These are phyloP conservation scores for Cenococcum geophilum DNA, from an alignment of 495 filamentous ascomycete genomes.

Conservation along the genomic window DNA sequence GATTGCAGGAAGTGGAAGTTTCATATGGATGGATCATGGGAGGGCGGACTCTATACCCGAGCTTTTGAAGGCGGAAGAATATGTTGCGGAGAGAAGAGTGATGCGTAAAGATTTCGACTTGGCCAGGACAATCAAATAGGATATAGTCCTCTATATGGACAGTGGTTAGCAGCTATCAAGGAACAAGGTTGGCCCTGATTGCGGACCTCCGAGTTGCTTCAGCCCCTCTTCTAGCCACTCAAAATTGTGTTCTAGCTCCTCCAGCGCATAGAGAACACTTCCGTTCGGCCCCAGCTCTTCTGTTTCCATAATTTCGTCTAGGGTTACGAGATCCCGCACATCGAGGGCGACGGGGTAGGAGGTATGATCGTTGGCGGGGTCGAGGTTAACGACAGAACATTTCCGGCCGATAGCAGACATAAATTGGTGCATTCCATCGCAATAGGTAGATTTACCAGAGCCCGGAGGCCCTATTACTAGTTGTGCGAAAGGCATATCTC, in stretches of 20 bases:
- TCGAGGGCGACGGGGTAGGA: conserved; percentile 81
- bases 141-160: conserved; percentile 70
- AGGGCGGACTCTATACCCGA: conserved; percentile 77
- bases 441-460: conserved; percentile 93
- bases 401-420: conserved; percentile 88
- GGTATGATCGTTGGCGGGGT: conserved; percentile 87
- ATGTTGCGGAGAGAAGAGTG: conserved; percentile 86
- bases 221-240: conserved; percentile 77
- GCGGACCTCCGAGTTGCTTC: conserved; percentile 23
- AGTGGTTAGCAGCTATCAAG: conserved; percentile 4
- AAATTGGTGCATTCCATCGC: conserved; percentile 98
- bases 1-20: neutral
- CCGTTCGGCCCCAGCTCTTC: conserved; percentile 90
- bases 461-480: conserved; percentile 90
- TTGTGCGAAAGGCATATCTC: conserved; percentile 58
- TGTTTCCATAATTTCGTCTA: conserved; percentile 94
- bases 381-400: conserved; percentile 91
- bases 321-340: conserved; percentile 75
- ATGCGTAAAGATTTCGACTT: conserved; percentile 95
- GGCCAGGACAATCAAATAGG: conserved; percentile 92
- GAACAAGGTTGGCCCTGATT: neutral
- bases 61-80: conserved; percentile 80
- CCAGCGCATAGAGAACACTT: conserved; percentile 83
- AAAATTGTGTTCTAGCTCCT: conserved; percentile 87
- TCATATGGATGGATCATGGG: conserved; percentile 19